Evolutionary conservation across 192 early-diverging fungal genomes (phyloP), one percentile per base, ranked within the genome.

Genomic region (Coemansia umbellata): DNA sequence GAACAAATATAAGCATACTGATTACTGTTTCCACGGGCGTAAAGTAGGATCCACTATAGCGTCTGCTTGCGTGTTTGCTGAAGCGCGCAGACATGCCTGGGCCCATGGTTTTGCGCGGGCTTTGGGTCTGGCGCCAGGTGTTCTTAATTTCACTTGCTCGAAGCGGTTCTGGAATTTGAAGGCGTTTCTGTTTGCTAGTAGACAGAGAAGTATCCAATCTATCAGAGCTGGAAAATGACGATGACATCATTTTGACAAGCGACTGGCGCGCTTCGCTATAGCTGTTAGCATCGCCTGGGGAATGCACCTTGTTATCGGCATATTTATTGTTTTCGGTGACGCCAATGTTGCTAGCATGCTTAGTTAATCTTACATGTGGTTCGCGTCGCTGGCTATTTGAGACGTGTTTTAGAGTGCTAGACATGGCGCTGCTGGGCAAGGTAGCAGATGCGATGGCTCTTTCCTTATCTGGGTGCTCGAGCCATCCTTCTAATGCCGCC

Each of bases 1-100:
- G 86, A 48, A 98, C 80, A 56, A 98, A 98, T 49, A 98, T 82
- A 41, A 96, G 82, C 51, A 84, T 84, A 35, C 85, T 85, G 40
- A 89, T 78, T 3, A 89, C 77, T 26, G 82, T 82, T 49, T 89
- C 87, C 0, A 78, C 60, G 3, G 81, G 63, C 13, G 78, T 78
- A n/a, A 88, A 80, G 37, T 80, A 74, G 1, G 77, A 81, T 14
- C 63, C 67, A 36, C 67, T 70, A 44, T 48, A 56, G 21, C 63
- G 63, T 27, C 49, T 58, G 58, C 65, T 78, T 5, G 56, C 23
- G n/a, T 69, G 74, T 37, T 62, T 64, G 60, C 47, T 61, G 26
- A 52, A 10, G 17, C 53, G 54, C 37, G 60, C 65, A 0, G 63
- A 54, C 36, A 48, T 53, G 31, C 43, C 53, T 1, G 63, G 53